A percentile compares a stretch with the other conserved stretches of the same genome.
These are phyloP conservation scores for Pythium monospermum DNA, from an alignment of 352 stramenopile genomes.

Conservation along the genomic window DNA sequence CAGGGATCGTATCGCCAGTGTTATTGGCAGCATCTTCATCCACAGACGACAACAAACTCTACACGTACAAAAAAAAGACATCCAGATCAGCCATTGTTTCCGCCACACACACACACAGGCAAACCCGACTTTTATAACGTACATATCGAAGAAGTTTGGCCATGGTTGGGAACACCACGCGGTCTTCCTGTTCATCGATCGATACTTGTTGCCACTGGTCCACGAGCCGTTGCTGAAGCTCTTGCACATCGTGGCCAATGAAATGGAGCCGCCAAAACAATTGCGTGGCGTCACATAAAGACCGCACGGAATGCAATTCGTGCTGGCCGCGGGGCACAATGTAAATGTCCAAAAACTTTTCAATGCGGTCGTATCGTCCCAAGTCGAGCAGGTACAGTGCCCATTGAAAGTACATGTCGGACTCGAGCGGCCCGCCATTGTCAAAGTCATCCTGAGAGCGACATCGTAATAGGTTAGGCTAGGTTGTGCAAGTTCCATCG, in stretches of 20 bases:
- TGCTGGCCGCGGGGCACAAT: constrained; percentile 47
- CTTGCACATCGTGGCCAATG: constrained; percentile 46
- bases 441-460: constrained; percentile 67
- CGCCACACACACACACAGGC: no score
- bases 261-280: constrained; percentile 84
- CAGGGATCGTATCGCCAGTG: constrained; percentile 21
- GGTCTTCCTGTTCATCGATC: constrained; percentile 22
- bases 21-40: constrained; percentile 30
- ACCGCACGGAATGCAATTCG: constrained; percentile 46
- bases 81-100: no score
- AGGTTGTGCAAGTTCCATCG: background rate
- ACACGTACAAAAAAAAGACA: constrained; percentile 6
- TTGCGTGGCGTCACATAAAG: constrained; percentile 71
- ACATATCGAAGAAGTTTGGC: constrained; percentile 58
- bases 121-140: constrained; percentile 16
- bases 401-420: constrained; percentile 80
- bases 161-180: constrained; percentile 38
- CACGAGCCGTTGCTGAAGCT: constrained; percentile 53
- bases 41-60: constrained; percentile 62
- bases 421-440: constrained; percentile 65
- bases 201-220: constrained; percentile 45
- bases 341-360: constrained; percentile 73
- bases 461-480: no score
- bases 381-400: constrained; percentile 76
- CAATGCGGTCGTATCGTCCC: constrained; percentile 76